A percentile compares a stretch with the other conserved stretches of the same genome.
phyloP scores from a whole-genome alignment of 83 land plant genomes.

The Larix sibirica region DNA sequence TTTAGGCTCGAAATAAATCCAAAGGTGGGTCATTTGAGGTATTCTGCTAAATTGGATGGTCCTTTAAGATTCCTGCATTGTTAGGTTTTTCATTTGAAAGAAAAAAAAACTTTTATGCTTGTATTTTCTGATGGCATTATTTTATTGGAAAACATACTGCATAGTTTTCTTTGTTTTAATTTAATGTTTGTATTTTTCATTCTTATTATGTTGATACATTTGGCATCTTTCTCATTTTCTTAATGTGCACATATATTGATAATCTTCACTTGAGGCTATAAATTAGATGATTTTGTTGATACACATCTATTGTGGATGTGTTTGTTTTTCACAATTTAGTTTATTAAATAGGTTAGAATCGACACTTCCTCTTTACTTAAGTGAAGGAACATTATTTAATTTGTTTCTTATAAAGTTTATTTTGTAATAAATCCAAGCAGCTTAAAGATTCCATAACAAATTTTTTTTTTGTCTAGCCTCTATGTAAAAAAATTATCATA shows the following conservation, averaged over 20 bases:
- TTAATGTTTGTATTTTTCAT: background rate
- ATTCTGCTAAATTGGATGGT: background rate
- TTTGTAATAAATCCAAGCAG: background rate
- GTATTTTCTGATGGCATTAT: background rate
- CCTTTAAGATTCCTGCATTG: background rate
- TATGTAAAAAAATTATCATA: no score
- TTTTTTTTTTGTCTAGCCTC: background rate
- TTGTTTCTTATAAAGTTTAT: background rate
- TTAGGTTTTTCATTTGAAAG: background rate
- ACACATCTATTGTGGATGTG: background rate
- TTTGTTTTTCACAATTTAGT: background rate
- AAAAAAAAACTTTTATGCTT: background rate
- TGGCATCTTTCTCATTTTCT: background rate
- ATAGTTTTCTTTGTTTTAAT: background rate
- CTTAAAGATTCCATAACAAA: background rate
- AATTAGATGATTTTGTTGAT: background rate
- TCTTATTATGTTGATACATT: background rate
- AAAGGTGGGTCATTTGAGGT: conserved; percentile 99
- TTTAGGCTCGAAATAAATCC: conserved; percentile 96
- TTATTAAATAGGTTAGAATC: background rate
- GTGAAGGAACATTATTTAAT: background rate
- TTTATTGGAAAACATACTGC: background rate
- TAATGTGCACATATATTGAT: background rate
- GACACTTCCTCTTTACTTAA: background rate
- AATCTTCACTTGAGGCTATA: background rate